Base-by-base conservation (phyloP, 768 basidiomycete genomes). In the Boletus vinaceobasis region DNA sequence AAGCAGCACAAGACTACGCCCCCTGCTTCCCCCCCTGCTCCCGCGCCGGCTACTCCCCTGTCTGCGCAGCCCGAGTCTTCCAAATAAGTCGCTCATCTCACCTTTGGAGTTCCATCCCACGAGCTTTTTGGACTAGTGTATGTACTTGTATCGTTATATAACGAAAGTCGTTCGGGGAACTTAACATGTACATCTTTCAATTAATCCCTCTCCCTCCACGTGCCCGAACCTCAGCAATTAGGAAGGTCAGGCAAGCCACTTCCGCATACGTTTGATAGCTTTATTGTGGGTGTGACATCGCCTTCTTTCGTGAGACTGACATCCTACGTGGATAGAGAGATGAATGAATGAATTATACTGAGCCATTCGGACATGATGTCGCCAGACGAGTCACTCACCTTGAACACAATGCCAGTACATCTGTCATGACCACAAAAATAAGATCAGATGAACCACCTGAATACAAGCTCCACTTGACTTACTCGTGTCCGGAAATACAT, bases 1-100 rank as follows among this genome's bases (percentile, higher is more conserved):
- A 83, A 85, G 27, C 79, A 76, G 52, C 80, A 88, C 60, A 86
- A 88, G 64, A 53, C 68, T 3, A 48, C 55, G 0, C 26, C 64
- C 6, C 31, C 61, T 8, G 14, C 68, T 2, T 53, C 63, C 19
- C 47, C 57, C 3, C 49, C 63, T 36, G 46, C 61, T 14, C 44
- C 57, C 7, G 29, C 50, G 13, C 8, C 55, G 0, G 54, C 57
- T 8, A 21, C 57, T 19, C 39, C 56, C 17, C 48, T 60, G 23
- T n/a, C 50, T 4, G 46, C 43, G 19, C 48, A 62, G 40, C 29
- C 64, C 19, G 43, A 61, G 45, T 5, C 58, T 35, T 44, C 64
- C 5, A 40, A 63, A 43, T 52, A 55, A 43, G 17, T 37, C 7
- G 17, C 39, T 26, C 17, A 15, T n/a, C 37, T 35, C 23, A 51